A percentile compares a stretch with the other conserved stretches of the same genome.
These are phyloP conservation scores for Pichia manshurica DNA, from an alignment of 805 yeast species.

Conservation along the genomic window DNA sequence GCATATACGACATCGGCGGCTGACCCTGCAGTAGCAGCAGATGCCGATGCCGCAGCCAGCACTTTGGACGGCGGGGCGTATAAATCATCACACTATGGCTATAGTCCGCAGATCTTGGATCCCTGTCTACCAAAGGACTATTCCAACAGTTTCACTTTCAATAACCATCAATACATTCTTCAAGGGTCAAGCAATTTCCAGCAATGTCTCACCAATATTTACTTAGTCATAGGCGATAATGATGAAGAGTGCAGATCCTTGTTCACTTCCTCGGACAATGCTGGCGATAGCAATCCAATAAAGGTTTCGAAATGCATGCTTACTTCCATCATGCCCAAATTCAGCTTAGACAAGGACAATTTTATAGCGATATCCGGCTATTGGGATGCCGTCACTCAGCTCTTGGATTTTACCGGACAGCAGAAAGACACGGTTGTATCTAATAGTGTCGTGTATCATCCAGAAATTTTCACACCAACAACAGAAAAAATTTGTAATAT, in stretches of 20 bases:
- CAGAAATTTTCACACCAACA: conserved; percentile 36
- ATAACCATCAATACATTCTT: conserved; percentile 23
- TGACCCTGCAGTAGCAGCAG: not conserved
- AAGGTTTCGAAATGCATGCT: conserved; percentile 44
- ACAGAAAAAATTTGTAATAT: conserved; percentile 45
- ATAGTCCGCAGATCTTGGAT: conserved; percentile 31
- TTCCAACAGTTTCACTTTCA: conserved; percentile 14
- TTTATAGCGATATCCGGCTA: conserved; percentile 65
- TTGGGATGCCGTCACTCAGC: conserved; percentile 53
- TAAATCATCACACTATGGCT: conserved; percentile 7
- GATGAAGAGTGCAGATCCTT: conserved; percentile 18
- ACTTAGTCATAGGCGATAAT: conserved; percentile 18
- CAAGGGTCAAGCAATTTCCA: conserved; percentile 49
- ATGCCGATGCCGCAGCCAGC: too few relatives aligned
- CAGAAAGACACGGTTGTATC: not conserved
- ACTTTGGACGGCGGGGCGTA: not conserved
- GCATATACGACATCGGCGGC: not conserved
- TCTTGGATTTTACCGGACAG: conserved; percentile 32
- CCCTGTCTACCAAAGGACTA: conserved; percentile 55
- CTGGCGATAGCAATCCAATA: conserved; percentile 10
- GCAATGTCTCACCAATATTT: conserved; percentile 42
- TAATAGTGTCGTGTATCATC: conserved; percentile 39
- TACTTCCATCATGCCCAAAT: conserved; percentile 40
- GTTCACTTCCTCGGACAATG: too few relatives aligned
- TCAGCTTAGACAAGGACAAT: conserved; percentile 47